These are phyloP conservation scores for Pisolithus orientalis DNA, from an alignment of 768 basidiomycete genomes.

Conservation along the genomic window DNA sequence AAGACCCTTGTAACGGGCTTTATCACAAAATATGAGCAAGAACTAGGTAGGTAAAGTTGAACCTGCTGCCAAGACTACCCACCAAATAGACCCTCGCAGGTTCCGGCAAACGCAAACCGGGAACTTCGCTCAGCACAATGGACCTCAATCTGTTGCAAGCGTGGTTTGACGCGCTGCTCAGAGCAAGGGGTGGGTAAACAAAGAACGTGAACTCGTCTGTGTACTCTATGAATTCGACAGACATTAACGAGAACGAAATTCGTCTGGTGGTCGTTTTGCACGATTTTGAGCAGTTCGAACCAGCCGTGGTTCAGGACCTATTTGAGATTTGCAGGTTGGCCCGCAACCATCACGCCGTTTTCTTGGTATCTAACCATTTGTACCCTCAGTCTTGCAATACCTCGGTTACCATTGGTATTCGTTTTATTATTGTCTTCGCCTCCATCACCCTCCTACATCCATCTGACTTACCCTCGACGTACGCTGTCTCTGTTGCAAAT, in stretches of 20 bases:
- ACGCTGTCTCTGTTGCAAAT: conserved; percentile 54
- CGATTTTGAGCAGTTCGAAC: conserved; percentile 70
- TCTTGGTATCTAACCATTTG: background rate
- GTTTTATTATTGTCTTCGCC: conserved; percentile 57
- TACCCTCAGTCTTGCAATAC: conserved; percentile 41
- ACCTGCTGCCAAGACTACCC: background rate
- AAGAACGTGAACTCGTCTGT: background rate
- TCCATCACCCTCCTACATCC: conserved; percentile 48
- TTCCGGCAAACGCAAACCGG: conserved; percentile 37
- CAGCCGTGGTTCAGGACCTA: conserved; percentile 56
- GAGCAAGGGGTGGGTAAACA: conserved; percentile 30
- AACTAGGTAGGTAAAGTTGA: conserved; percentile 23
- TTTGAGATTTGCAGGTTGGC: conserved; percentile 65
- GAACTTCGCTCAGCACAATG: conserved; percentile 49
- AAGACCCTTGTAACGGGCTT: conserved; percentile 51
- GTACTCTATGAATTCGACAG: conserved; percentile 3
- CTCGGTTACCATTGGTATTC: conserved; percentile 58
- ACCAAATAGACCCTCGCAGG: conserved; percentile 17
- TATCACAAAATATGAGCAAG: conserved; percentile 31
- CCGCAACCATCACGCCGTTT: background rate
- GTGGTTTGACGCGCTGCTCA: conserved; percentile 48
- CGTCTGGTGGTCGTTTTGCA: conserved; percentile 59
- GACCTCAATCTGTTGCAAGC: conserved; percentile 55
- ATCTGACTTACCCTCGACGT: conserved; percentile 51
- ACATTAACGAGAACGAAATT: conserved; percentile 12